Base-by-base conservation (phyloP, 108 stramenopile species). In the Cyclostephanos tholiformis region DNA sequence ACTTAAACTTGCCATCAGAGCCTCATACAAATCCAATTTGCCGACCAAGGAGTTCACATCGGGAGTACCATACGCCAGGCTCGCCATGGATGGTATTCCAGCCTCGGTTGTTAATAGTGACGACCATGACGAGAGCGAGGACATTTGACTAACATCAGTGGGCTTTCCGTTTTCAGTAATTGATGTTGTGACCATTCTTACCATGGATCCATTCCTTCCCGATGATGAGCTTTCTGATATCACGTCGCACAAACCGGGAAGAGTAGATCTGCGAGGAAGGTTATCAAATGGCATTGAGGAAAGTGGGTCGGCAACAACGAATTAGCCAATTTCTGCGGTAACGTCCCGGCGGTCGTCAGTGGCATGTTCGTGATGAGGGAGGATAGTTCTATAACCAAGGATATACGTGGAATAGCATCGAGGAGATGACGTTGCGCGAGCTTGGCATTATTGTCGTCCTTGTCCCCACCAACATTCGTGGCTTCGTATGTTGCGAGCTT, bases 241-340 rank as follows among this genome's bases (percentile, higher is more conserved):
- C 27, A 69, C 27, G 6, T 82, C 70, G 29, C 80, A 82, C 17
- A 90, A 53, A 6, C 85, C 89, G 30, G 89, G 87, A 10, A 90
- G 75, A 29, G 80, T 75, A 30, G 76, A 80, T n/a, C n/a, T 43
- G 87, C 85, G 29, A 86, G 65, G 64, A 85, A 90, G 11, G 87
- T 80, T 1, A 83, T 29, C 26, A 78, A 75, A 51, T 88, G 86
- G 11, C 76, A 75, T 55, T 86, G 71, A 19, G 89, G 89, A 65
- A 91, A 89, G 26, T 83, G 69, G 11, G 79, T 71, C 65, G 91
- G 87, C 35, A 89, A 65, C 30, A 91, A 61, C 26, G 85, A 76
- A 52, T 89, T 72, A 2, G 79, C 64, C 55, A 88, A 44, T 13
- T 75, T 86, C 20, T 89, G 71, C 1, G 91, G 83, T 61, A 87